These are phyloP conservation scores for Arthrobotrys iridis DNA, from an alignment of 2,329 filamentous ascomycete genomes.

Conservation along the genomic window DNA sequence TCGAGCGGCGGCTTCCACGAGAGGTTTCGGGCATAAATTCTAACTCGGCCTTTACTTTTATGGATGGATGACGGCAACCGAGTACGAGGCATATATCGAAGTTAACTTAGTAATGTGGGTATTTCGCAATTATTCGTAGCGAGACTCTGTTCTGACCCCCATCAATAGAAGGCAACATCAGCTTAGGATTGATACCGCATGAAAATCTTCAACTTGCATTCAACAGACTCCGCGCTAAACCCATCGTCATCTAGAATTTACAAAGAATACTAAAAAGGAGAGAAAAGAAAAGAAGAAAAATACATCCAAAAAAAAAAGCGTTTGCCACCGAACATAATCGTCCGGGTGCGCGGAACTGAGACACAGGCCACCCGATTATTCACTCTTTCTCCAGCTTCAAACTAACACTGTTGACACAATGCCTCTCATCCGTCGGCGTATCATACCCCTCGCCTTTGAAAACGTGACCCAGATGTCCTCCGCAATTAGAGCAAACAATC, in stretches of 20 bases:
- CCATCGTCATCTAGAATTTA: background rate
- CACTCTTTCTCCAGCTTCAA: constrained; percentile 74
- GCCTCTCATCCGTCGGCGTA: constrained; percentile 91
- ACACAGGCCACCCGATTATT: constrained; percentile 44
- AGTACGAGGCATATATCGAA: no score
- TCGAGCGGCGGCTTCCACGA: no score
- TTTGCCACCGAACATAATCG: background rate
- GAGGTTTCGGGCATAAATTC: no score
- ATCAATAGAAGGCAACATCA: no score
- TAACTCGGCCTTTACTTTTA: no score
- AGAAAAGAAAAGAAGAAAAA: background rate
- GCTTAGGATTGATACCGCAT: no score
- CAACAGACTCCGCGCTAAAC: constrained; percentile 11
- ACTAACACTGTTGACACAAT: constrained; percentile 95
- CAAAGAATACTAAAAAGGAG: no score
- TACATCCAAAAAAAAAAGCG: background rate
- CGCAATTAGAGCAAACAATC: constrained; percentile 94
- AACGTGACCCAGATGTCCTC: constrained; percentile 88
- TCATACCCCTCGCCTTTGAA: constrained; percentile 87
- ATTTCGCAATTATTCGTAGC: no score
- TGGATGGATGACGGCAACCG: no score
- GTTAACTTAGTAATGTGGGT: no score
- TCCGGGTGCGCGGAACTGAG: no score
- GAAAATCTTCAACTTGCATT: background rate
- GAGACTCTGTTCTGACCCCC: no score